Base-by-base conservation (phyloP, 768 basidiomycete species). In the Cantharellus cinnabarinus region DNA sequence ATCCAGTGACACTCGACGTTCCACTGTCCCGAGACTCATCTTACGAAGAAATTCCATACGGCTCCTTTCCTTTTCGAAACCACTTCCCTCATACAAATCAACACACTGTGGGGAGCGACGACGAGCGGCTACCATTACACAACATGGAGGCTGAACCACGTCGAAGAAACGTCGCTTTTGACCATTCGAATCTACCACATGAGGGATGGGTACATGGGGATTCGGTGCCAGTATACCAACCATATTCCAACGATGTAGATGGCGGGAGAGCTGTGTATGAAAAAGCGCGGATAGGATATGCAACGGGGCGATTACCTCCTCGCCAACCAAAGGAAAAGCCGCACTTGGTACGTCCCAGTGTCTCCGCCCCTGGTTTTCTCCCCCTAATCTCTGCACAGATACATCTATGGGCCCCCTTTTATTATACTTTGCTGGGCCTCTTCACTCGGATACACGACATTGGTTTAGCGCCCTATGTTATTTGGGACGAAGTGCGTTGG, bases 361-460 rank as follows among this genome's bases (percentile, higher is more conserved):
- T 7, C 38, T 54, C 7, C 38, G 38, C 52, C 35, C 7, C 35
- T 54, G 10, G 10, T 7, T 54, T 7, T 7, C 7, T 54, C 52
- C 38, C 35, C 38, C 7, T 10, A 54, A 54, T 37, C 10, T 7
- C 1, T 54, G 10, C 7, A 10, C 35, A 54, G 52, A 10, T 10
- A 10, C 7, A 54, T 54, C 52, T 14, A 54, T 54, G 52, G 52
- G 76, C 82, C 0, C 84, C 90, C 4, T 76, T 82, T 58, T 72
- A 89, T 42, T 99, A 98, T 73, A 95, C 93, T 48, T 78, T 94
- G 40, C 79, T 97, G 51, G 83, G 90, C 5, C 91, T 94, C 74
- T 89, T 87, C 79, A 95, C 94, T 3, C 83, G 93, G 38, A 94
- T 85, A 70, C 85, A 93, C 74, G 79, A 83, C 65, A 99, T 99